phyloP scores from a whole-genome alignment of 2,329 filamentous ascomycete species.

The Paracoccidioides lutzii region DNA sequence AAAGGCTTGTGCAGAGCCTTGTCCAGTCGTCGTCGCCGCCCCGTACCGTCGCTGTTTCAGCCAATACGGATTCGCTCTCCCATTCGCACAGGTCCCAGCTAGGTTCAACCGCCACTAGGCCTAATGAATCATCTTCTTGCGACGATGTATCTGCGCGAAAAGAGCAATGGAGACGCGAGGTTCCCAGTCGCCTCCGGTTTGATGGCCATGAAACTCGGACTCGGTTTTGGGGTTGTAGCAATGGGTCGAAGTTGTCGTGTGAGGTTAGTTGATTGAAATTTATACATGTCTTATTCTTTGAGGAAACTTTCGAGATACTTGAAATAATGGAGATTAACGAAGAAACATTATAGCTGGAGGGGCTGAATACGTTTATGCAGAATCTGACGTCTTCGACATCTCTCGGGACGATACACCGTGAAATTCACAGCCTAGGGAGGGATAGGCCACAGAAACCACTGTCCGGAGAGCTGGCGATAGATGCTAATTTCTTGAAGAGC shows the following conservation, averaged over 20 bases:
- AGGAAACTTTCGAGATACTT: not conserved
- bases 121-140: not conserved
- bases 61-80: not conserved
- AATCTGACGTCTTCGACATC: slow-evolving; percentile 26
- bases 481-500: slow-evolving; percentile 18
- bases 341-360: slow-evolving; percentile 22
- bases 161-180: slow-evolving; percentile 1
- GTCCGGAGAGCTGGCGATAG: slow-evolving; percentile 20
- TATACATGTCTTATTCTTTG: not conserved
- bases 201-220: slow-evolving; percentile 28
- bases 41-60: not conserved
- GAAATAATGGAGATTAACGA: not conserved
- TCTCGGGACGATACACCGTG: slow-evolving; percentile 21
- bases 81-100: not conserved
- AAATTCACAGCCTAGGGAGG: slow-evolving; percentile 21
- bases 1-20: not conserved
- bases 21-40: not conserved
- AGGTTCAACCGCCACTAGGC: not conserved
- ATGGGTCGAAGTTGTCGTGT: slow-evolving; percentile 27
- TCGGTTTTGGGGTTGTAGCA: slow-evolving; percentile 30
- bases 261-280: slow-evolving; percentile 18
- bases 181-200: slow-evolving; percentile 25
- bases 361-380: slow-evolving; percentile 26
- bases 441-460: slow-evolving; percentile 14
- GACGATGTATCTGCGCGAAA: not conserved